phyloP scores from a whole-genome alignment of 2,329 filamentous ascomycete species.

The Colletotrichum tropicale region DNA sequence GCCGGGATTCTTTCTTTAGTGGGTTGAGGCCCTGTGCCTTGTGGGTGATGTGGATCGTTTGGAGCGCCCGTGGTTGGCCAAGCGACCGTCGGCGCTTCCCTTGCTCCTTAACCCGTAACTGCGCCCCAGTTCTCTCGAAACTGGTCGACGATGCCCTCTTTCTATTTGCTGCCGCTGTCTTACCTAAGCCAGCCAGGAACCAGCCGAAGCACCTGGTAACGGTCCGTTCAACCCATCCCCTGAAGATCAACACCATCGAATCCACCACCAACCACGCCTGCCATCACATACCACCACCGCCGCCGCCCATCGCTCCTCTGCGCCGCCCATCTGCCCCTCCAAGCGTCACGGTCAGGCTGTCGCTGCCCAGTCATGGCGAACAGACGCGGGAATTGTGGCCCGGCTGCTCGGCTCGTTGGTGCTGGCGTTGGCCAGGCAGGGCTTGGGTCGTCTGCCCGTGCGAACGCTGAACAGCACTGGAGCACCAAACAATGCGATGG shows the following conservation, averaged over 20 bases:
- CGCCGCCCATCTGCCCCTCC: neutral
- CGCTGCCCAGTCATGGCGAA: neutral
- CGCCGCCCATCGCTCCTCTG: neutral
- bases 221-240: neutral
- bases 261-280: neutral
- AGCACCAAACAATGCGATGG: neutral
- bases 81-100: neutral
- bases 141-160: neutral
- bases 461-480: neutral
- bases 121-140: neutral
- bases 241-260: neutral
- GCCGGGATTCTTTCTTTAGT: neutral
- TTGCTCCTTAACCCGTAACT: neutral
- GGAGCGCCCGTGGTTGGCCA: constrained; percentile 7
- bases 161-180: neutral
- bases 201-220: neutral
- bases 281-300: neutral
- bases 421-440: neutral
- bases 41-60: neutral
- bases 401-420: neutral
- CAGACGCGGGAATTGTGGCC: neutral
- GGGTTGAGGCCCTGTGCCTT: neutral
- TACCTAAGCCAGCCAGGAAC: neutral
- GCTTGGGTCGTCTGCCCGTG: neutral
- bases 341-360: neutral